Percentiles rank a stretch among this genome's conserved stretches.
These are phyloP conservation scores for Pharnaceum exiguum DNA, from an alignment of 148 eudicot species.

Conservation along the genomic window DNA sequence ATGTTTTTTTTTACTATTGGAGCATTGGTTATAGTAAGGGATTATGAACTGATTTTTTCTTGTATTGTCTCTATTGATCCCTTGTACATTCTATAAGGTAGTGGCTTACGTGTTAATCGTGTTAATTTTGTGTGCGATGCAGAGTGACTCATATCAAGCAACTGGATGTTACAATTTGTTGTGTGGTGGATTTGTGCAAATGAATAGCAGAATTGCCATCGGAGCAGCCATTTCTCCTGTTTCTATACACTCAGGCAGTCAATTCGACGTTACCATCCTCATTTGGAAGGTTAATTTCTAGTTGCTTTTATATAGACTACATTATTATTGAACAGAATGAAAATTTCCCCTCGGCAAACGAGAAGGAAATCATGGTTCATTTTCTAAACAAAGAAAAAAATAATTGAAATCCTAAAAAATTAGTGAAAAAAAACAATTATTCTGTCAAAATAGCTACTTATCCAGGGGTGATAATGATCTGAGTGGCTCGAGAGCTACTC, in stretches of 20 bases:
- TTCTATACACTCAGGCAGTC: conserved; percentile 44
- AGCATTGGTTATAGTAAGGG: too few species aligned
- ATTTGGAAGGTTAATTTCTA: conserved; percentile 77
- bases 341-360: neutral
- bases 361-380: too few species aligned
- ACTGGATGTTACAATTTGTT: conserved; percentile 94
- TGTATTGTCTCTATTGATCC: too few species aligned
- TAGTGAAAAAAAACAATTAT: too few species aligned
- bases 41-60: too few species aligned
- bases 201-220: conserved; percentile 83
- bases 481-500: too few species aligned
- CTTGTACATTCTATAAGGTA: neutral
- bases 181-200: conserved; percentile 90
- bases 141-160: conserved; percentile 95
- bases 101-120: neutral
- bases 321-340: neutral
- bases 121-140: conserved; percentile 6
- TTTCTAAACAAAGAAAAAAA: too few species aligned
- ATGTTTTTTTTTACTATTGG: too few species aligned
- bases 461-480: too few species aligned
- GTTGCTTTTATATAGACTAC: neutral
- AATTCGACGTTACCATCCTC: conserved; percentile 75
- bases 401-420: too few species aligned
- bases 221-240: conserved; percentile 97
- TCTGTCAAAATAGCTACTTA: too few species aligned